Evolutionary conservation across 192 early-diverging fungal genomes (phyloP), one percentile per base, ranked within the genome.

Genomic region (Coemansia sp.): DNA sequence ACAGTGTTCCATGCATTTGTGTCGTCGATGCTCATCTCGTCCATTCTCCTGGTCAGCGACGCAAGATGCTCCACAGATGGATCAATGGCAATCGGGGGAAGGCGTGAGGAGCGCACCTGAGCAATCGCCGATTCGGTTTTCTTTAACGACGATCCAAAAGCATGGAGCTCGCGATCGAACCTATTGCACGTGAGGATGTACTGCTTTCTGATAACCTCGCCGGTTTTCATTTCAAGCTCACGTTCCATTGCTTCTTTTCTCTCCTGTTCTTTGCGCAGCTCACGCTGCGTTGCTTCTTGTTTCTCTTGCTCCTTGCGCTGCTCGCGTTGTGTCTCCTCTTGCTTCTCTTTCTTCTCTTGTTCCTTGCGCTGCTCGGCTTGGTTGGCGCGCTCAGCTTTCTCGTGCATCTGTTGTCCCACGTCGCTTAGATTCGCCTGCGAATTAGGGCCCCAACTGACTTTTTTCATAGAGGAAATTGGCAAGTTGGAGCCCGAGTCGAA

Each of bases 11-110:
- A 81, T 29, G 67, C 59, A 13, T 68, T 68, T 6, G 68, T 68
- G 49, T 81, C 78, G 34, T 75, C 78, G 25, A 81, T 71, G 58
- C 61, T 63, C 66, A 81, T 56, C 7, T 57, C 51, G 20, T 69
- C 49, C 37, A 75, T 64, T 45, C 49, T 25, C 40, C 37, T 61
- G 10, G 58, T 58, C n/a, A 71, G 33, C 40, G 62, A 40, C 6
- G 66, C 63, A 72, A 66, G 43, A 30, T 35, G 42, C 48, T 63
- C 56, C 30, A 79, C 68, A 6, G 77, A 35, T 16, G 62, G 34
- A 23, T 81, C 70, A 23, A 81, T 64, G 4, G 34, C n/a, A 43
- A 81, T 81, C 8, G 78, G 72, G 28, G 78, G 72, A 43, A 81
- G 70, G 29, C 55, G 49, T 31, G 70, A 68, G 0, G 65, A 61